Percentiles rank a stretch among this genome's conserved stretches.
Conservation (phyloP, 192 early-diverging fungal species). For the Coemansia sp. region DNA sequence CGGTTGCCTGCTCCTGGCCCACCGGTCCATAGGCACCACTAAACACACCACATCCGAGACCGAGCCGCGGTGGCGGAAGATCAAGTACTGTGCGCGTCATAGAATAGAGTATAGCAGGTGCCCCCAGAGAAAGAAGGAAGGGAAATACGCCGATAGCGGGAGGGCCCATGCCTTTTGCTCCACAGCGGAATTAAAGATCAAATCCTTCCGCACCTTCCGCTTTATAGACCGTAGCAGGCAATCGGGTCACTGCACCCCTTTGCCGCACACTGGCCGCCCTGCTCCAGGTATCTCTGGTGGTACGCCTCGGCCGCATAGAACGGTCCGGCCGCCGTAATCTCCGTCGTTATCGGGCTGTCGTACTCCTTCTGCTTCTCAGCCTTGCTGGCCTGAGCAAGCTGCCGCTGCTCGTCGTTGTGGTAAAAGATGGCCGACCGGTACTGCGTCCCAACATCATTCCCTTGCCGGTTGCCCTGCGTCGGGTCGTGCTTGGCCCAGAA, state of each 20-base stretch:
- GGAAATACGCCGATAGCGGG: no score
- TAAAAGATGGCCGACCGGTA: constrained; percentile 86
- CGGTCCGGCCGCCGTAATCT: constrained; percentile 59
- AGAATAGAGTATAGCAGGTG: no score
- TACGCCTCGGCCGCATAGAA: constrained; percentile 82
- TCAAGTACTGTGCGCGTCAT: no score
- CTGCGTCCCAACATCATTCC: constrained; percentile 78
- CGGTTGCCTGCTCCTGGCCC: background rate
- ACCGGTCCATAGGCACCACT: constrained; percentile 35
- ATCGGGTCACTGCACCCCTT: no score
- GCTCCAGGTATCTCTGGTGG: constrained; percentile 75
- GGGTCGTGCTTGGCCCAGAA: constrained; percentile 87
- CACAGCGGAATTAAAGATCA: no score
- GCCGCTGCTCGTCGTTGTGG: constrained; percentile 67
- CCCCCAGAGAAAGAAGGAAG: no score
- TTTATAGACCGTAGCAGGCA: no score
- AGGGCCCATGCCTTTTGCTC: no score
- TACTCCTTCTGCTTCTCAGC: constrained; percentile 57
- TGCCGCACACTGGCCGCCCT: no score
- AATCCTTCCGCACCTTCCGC: no score
- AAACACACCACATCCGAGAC: constrained; percentile 40
- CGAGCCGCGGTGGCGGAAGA: background rate
- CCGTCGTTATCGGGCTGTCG: constrained; percentile 56
- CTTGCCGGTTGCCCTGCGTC: constrained; percentile 80
- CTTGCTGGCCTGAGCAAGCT: constrained; percentile 68